Evolutionary conservation across 495 filamentous ascomycete species (phyloP).

Genomic region (Aspergillus funiculosus): DNA sequence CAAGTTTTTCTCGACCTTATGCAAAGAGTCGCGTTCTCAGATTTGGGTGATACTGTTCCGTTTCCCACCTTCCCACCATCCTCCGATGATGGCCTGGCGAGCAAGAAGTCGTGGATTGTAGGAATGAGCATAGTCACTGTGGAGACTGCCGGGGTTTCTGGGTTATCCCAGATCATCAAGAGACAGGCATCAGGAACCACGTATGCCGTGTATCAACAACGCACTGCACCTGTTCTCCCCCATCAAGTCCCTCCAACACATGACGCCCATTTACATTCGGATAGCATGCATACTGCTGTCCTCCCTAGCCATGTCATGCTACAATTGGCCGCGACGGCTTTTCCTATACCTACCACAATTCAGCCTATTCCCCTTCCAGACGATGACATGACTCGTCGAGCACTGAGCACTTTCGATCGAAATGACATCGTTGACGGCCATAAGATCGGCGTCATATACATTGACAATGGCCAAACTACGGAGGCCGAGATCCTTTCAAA

Average conservation of each 20-base stretch:
- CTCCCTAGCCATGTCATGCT: slow-evolving; percentile 82
- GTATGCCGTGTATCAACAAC: slow-evolving; percentile 66
- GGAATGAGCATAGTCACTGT: slow-evolving; percentile 84
- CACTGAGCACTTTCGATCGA: slow-evolving; percentile 75
- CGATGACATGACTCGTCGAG: slow-evolving; percentile 70
- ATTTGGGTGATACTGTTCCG: slow-evolving; percentile 56
- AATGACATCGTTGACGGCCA: slow-evolving; percentile 91
- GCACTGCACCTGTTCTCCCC: slow-evolving; percentile 59
- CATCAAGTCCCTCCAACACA: slow-evolving; percentile 56
- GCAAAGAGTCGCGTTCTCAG: slow-evolving; percentile 83
- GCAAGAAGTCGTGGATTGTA: slow-evolving; percentile 76
- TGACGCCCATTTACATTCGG: slow-evolving; percentile 38
- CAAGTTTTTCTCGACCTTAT: slow-evolving; percentile 94
- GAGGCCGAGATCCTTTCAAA: slow-evolving; percentile 85
- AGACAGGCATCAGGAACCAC: slow-evolving; percentile 81
- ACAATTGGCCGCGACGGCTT: slow-evolving; percentile 58
- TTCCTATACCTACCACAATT: slow-evolving; percentile 60
- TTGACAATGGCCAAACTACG: slow-evolving; percentile 71
- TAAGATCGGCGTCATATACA: slow-evolving; percentile 91
- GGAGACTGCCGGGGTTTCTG: slow-evolving; percentile 67
- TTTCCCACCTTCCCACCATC: slow-evolving; percentile 54
- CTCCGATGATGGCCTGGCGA: slow-evolving; percentile 58
- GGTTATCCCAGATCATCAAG: slow-evolving; percentile 73
- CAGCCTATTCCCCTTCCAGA: slow-evolving; percentile 78
- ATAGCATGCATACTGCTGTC: slow-evolving; percentile 39